Evolutionary conservation across 108 stramenopile species (phyloP), one percentile per base, ranked within the genome.

Genomic region (Nitzschia putrida): DNA sequence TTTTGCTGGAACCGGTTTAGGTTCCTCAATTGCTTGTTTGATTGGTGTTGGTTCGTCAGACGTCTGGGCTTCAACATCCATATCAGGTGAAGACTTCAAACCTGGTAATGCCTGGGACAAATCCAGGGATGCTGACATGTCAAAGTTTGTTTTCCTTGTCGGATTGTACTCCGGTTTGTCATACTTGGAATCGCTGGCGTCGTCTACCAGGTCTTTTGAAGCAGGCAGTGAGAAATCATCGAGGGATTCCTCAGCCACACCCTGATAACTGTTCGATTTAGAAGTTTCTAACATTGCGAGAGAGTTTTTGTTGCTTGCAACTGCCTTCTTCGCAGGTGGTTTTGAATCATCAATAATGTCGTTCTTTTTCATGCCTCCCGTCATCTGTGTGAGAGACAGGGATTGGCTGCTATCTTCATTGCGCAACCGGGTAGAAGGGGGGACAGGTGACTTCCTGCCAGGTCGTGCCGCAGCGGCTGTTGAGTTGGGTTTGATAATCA

Each of bases 101-200:
- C n/a, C 23, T 12, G n/a, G 18, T 23, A 63, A 63, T 23, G 22
- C 61, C 44, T 44, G 14, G 3, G 43, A 44, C 16, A 63, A 23
- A 43, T 63, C 61, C 37, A 47, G 16, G 3, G 61, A 44, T 21
- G 25, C 44, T 24, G 44, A 45, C 61, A 45, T 21, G 39, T 49
- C 47, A 16, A 49, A 18, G 14, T 49, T 16, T 18, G 14, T 49
- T 49, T 40, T 59, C n/a, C 61, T 41, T 18, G 43, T 41, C 1
- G 61, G 61, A n/a, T 63, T 13, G 37, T 63, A 63, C 61, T 63
- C 61, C 13, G 61, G 61, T 10, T 63, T 63, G 22, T 63, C 22
- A 22, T 24, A 63, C 23, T 63, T 39, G 23, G 61, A 63, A 2
- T 11, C n/a, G 45, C 43, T 63, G 23, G 2, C 18, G 21, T 63